Conservation (phyloP, 768 basidiomycete genomes). For the Thelephora ganbajun region DNA sequence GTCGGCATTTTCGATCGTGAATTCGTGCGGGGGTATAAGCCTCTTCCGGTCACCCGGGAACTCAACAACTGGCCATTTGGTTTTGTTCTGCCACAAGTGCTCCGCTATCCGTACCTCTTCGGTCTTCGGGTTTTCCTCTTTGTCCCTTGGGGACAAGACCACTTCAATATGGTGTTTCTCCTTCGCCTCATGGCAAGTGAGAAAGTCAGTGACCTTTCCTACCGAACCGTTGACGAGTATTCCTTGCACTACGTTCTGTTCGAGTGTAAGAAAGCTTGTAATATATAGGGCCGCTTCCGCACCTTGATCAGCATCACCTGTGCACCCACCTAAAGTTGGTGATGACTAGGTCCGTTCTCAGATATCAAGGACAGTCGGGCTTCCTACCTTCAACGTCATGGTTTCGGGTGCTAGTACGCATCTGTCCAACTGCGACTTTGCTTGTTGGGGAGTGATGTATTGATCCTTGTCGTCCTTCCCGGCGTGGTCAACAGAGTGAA, state of each 20-base stretch:
- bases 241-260: conserved; percentile 56
- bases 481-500: background rate
- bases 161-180: conserved; percentile 27
- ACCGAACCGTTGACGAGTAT: conserved; percentile 58
- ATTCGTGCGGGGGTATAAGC: conserved; percentile 36
- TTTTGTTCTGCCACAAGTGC: too few species aligned
- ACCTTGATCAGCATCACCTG: conserved; percentile 82
- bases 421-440: too few species aligned
- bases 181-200: conserved; percentile 27
- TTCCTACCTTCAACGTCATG: conserved; percentile 61
- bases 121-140: conserved; percentile 16
- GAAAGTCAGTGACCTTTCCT: conserved; percentile 38
- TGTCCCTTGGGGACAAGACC: conserved; percentile 22
- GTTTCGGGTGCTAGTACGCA: conserved; percentile 38
- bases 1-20: conserved; percentile 36
- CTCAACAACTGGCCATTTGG: conserved; percentile 44
- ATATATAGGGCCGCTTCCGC: conserved; percentile 1
- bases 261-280: background rate
- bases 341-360: too few species aligned
- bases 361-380: too few species aligned
- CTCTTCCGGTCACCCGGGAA: conserved; percentile 36
- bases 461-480: too few species aligned
- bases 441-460: too few species aligned
- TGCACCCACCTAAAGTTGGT: conserved; percentile 52
- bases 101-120: background rate